Base-by-base conservation (phyloP, 1,139 yeast species). In the Hemisphaericaspora xylanilytica region DNA sequence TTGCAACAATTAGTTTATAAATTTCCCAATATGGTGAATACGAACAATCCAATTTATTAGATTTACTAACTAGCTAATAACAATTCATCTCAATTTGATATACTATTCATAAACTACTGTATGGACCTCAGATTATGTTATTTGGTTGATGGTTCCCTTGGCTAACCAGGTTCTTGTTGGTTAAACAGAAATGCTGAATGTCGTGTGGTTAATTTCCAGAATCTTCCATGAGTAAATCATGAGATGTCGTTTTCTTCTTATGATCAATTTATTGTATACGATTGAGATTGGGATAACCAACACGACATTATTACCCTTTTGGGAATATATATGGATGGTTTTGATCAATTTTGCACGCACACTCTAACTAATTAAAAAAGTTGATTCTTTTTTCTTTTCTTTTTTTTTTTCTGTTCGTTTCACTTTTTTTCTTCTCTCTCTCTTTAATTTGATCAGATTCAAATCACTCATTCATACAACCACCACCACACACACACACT, bases 41-140 rank as follows among this genome's bases (percentile, higher is more conserved):
- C n/a, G n/a, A n/a, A n/a, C n/a, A n/a, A n/a, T n/a, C n/a, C n/a
- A n/a, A n/a, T n/a, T n/a, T n/a, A n/a, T n/a, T n/a, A n/a, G n/a
- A n/a, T n/a, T n/a, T n/a, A n/a, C n/a, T n/a, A n/a, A n/a, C n/a
- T n/a, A n/a, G n/a, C n/a, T n/a, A n/a, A n/a, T n/a, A n/a, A n/a
- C n/a, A n/a, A n/a, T n/a, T n/a, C n/a, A n/a, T n/a, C n/a, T 11
- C 49, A 32, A 33, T 41, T 46, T 16, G 38, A 39, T 15, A 49
- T 45, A 11, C 40, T 17, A 30, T 46, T 47, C 5, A 44, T 30
- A 6, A 39, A 26, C 4, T 33, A 9, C 11, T 37, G 14, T 31
- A 16, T 36, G 20, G 33, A 12, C 21, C 11, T 11, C 24, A n/a
- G n/a, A n/a, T n/a, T n/a, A n/a, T n/a, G n/a, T n/a, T n/a, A n/a